Evolutionary conservation across 768 basidiomycete genomes (phyloP).

Genomic region (Mycena epipterygia): DNA sequence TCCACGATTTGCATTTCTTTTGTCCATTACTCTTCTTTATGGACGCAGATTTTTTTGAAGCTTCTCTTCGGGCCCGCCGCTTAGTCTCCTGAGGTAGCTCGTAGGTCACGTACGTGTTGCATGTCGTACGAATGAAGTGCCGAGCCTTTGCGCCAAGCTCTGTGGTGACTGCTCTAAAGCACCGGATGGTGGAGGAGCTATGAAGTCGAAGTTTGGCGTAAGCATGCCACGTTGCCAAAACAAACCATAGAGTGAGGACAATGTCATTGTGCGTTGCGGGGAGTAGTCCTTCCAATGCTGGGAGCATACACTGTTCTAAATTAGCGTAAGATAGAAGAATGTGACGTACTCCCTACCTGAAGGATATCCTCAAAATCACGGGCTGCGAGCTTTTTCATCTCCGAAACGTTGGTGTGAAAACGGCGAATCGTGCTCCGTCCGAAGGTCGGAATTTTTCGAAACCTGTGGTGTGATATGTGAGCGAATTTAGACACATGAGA

Average conservation of each 20-base stretch:
- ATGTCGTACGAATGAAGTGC: not conserved
- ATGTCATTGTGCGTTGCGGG: constrained; percentile 42
- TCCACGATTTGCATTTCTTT: constrained; percentile 21
- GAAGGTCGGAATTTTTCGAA: constrained; percentile 44
- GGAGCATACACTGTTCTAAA: not conserved
- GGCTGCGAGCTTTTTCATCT: constrained; percentile 52
- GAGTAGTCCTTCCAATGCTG: constrained; percentile 48
- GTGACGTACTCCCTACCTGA: constrained; percentile 48
- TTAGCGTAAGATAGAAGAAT: constrained; percentile 21
- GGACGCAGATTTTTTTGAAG: not conserved
- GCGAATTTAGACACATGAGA: too few species aligned
- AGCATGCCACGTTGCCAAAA: constrained; percentile 52
- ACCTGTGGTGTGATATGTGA: constrained; percentile 37
- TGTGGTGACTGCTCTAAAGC: not conserved
- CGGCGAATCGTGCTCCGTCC: constrained; percentile 49
- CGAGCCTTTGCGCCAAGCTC: not conserved
- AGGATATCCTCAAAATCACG: constrained; percentile 59
- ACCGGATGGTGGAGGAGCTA: constrained; percentile 10
- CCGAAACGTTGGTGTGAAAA: constrained; percentile 51
- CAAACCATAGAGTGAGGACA: constrained; percentile 46
- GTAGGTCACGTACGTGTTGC: not conserved
- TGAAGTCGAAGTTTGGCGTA: constrained; percentile 53
- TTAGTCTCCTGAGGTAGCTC: not conserved
- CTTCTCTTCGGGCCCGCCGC: not conserved
- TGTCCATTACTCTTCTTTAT: too few species aligned